These are phyloP conservation scores for Sphaerostilbella broomeana DNA, from an alignment of 2,329 filamentous ascomycete species.

Conservation along the genomic window DNA sequence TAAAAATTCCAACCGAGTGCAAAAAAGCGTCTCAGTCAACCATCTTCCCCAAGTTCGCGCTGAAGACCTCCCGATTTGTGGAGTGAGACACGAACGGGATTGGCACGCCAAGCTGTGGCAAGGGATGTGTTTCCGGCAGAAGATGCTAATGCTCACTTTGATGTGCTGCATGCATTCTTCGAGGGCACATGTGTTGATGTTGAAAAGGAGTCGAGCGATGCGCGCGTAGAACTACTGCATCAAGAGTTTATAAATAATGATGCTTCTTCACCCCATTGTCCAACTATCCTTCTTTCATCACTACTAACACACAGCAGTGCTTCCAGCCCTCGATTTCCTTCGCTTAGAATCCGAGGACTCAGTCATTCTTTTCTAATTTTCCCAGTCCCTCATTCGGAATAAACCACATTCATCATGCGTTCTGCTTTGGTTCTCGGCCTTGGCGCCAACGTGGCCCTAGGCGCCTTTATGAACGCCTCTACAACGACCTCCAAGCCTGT, in stretches of 20 bases:
- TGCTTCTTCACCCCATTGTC: neutral
- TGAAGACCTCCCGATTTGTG: neutral
- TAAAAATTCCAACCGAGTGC: neutral
- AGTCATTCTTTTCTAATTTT: conserved; percentile 19
- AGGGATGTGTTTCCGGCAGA: conserved; percentile 19
- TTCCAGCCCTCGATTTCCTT: conserved; percentile 26
- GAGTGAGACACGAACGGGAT: conserved; percentile 21
- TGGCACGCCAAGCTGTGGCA: conserved; percentile 5
- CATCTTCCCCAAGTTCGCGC: neutral
- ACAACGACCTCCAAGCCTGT: conserved; percentile 8
- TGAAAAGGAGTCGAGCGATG: neutral
- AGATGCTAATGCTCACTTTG: neutral
- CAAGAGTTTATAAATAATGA: conserved; percentile 5
- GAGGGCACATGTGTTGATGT: conserved; percentile 1
- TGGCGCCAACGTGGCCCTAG: conserved; percentile 26
- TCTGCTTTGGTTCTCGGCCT: conserved; percentile 25
- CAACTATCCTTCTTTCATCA: neutral
- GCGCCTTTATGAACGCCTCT: conserved; percentile 13
- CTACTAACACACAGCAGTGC: conserved; percentile 16
- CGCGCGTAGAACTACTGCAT: neutral
- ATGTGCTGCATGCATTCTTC: conserved; percentile 16
- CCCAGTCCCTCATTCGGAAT: conserved; percentile 21
- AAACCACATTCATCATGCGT: conserved; percentile 24
- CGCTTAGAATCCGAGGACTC: conserved; percentile 24
- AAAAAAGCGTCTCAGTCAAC: neutral